Evolutionary conservation across 495 filamentous ascomycete species (phyloP).

Genomic region (Pseudoneurospora amorphoporcata): DNA sequence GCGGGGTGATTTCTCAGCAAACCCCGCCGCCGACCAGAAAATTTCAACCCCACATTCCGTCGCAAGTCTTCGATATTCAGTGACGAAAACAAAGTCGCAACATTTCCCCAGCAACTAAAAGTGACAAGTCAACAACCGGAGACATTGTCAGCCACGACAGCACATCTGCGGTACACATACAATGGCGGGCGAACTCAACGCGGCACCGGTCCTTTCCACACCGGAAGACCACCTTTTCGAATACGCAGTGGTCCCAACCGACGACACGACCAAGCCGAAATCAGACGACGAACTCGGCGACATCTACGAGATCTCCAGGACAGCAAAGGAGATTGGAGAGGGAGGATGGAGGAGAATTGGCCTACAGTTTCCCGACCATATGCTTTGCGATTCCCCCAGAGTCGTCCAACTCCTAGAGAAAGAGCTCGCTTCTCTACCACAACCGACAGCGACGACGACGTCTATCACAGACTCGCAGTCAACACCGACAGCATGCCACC

Average conservation of each 20-base stretch:
- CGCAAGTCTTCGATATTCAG: neutral
- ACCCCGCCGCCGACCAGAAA: neutral
- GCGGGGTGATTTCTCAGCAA: neutral
- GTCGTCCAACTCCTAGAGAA: constrained; percentile 59
- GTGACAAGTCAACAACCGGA: neutral
- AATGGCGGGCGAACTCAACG: constrained; percentile 29
- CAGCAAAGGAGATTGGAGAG: constrained; percentile 59
- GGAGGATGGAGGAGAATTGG: constrained; percentile 69
- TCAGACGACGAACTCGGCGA: constrained; percentile 62
- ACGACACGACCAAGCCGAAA: constrained; percentile 26
- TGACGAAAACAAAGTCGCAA: neutral
- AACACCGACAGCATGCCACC: neutral
- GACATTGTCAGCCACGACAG: neutral
- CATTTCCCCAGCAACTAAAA: neutral
- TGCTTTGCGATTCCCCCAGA: constrained; percentile 75
- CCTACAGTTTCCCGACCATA: constrained; percentile 87
- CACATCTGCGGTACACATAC: neutral
- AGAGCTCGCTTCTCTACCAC: constrained; percentile 37
- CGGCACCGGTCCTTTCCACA: constrained; percentile 75
- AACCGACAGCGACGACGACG: neutral
- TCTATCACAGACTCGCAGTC: neutral
- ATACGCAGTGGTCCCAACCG: constrained; percentile 17
- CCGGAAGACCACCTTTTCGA: constrained; percentile 75
- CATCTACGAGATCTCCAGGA: constrained; percentile 81
- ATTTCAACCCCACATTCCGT: neutral